Evolutionary conservation across 805 yeast genomes (phyloP), one percentile per base, ranked within the genome.

Genomic region (Spathaspora gorwiae): DNA sequence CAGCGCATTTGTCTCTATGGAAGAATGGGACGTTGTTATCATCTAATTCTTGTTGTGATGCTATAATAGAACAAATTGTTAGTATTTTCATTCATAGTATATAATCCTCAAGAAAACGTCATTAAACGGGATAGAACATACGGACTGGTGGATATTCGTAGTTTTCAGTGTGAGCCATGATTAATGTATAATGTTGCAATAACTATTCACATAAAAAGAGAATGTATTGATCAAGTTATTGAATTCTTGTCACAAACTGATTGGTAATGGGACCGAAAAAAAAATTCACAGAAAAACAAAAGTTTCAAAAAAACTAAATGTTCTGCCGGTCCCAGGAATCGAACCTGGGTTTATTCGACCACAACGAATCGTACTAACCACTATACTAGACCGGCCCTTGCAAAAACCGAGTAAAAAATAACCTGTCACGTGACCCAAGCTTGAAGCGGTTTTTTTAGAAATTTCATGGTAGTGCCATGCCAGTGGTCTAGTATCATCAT

Each of bases 291-390:
- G 40, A 37, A 37, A 37, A 37, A 37, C 26, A 37, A 37, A 24
- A 11, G 10, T 29, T 5, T 9, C 32, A 29, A 29, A 29, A 29
- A 29, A 24, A 36, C 10, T 15, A 7, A 36, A 19, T 19, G 5
- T 19, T 19, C 19, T 70, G 76, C 76, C 72, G 73, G 69, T 64
- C 70, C 74, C 75, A 69, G 74, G 75, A 70, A 69, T 70, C 75
- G 75, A 70, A 70, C 74, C 61, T 70, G 74, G 73, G 75, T 70
- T 59, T 61, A 64, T 54, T 66, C 75, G 72, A 74, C 75, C 75
- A 70, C 74, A 70, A 70, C 72, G 74, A 66, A 54, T 62, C 64
- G 74, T 70, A 70, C 74, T 70, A 50, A 70, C 75, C 75, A 70
- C 74, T 70, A 70, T 70, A 70, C 75, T 64, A 70, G 70, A 61